phyloP scores from a whole-genome alignment of 2,329 filamentous ascomycete species.

The Sclerotinia borealis region DNA sequence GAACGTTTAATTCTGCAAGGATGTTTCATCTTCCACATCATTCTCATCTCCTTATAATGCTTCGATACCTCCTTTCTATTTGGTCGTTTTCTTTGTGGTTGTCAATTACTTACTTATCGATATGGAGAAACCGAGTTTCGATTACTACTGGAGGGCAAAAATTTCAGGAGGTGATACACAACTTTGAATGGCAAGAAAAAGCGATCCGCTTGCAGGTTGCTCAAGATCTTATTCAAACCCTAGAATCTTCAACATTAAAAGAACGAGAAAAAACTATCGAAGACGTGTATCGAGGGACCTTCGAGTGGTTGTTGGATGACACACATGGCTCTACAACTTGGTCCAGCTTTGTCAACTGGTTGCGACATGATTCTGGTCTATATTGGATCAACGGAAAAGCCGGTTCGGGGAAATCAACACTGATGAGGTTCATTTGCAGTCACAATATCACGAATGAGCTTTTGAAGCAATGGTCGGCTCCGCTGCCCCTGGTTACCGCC shows the following conservation, averaged over 20 bases:
- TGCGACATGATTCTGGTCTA: constrained; percentile 3
- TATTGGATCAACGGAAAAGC: constrained; percentile 23
- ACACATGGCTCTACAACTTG: neutral
- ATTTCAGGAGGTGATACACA: neutral
- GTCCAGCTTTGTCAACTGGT: constrained; percentile 16
- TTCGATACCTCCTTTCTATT: neutral
- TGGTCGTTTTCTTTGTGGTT: neutral
- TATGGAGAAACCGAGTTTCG: neutral
- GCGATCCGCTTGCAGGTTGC: neutral
- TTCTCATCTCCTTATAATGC: neutral
- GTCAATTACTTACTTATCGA: neutral
- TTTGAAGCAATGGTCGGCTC: constrained; percentile 28
- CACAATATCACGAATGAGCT: neutral
- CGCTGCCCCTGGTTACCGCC: constrained; percentile 24
- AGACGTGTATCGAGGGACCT: constrained; percentile 11
- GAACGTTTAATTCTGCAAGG: neutral
- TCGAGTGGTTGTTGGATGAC: constrained; percentile 14
- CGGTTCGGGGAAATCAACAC: constrained; percentile 17
- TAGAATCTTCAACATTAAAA: constrained; percentile 1
- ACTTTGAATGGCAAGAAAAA: neutral
- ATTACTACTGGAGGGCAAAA: neutral
- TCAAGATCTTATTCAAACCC: neutral
- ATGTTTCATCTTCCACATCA: no score
- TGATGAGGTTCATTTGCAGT: constrained; percentile 19
- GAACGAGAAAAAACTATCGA: constrained; percentile 4